Percentiles rank a stretch among this genome's conserved stretches.
These are phyloP conservation scores for Eucalyptus paniculata DNA, from an alignment of 345 rosid species.

Conservation along the genomic window DNA sequence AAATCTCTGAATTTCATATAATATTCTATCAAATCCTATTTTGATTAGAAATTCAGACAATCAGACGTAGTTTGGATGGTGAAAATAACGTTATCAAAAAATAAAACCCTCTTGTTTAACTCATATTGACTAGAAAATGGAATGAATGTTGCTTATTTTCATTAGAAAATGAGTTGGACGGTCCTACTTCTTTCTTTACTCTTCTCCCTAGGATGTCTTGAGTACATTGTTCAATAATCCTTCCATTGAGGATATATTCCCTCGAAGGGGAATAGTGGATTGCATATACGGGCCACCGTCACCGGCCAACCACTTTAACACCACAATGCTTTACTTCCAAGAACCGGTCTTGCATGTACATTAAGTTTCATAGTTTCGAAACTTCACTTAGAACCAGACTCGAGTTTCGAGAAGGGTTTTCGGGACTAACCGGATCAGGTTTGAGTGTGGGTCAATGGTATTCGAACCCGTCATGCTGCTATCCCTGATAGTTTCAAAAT, in stretches of 20 bases:
- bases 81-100: too few species aligned
- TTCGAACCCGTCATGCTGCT: neutral
- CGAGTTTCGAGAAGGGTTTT: neutral
- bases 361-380: neutral
- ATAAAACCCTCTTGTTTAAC: neutral
- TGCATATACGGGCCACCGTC: neutral
- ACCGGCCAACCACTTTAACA: neutral
- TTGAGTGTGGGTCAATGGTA: neutral
- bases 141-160: neutral
- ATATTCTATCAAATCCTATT: too few species aligned
- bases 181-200: neutral
- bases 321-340: neutral
- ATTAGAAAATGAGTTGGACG: neutral
- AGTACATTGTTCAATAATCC: neutral
- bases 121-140: neutral
- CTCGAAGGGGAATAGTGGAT: neutral
- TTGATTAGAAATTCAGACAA: rapidly evolving
- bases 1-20: rapidly evolving
- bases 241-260: neutral
- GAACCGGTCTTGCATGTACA: neutral
- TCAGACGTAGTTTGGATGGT: rapidly evolving
- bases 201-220: neutral
- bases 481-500: neutral
- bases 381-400: neutral
- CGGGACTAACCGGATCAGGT: neutral